phyloP scores from a whole-genome alignment of 768 basidiomycete species.

The Phylloporus rhodoxanthus region DNA sequence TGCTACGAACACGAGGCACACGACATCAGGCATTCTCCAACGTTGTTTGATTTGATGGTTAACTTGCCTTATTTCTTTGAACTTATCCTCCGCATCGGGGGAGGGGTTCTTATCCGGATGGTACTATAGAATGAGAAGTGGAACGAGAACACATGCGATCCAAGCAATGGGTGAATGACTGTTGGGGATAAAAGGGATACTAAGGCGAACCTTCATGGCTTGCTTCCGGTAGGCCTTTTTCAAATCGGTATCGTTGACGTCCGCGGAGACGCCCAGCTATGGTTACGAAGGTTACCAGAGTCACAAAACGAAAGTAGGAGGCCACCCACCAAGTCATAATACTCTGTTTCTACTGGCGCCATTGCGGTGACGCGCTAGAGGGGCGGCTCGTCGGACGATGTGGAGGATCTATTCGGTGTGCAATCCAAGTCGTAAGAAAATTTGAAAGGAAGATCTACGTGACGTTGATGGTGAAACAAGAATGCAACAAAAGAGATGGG shows the following conservation, averaged over 20 bases:
- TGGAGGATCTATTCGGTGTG: neutral
- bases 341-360: conserved; percentile 88
- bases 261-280: conserved; percentile 65
- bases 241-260: conserved; percentile 72
- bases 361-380: conserved; percentile 33
- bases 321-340: conserved; percentile 71
- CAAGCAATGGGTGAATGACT: neutral
- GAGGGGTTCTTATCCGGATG: conserved; percentile 95
- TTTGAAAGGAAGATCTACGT: neutral
- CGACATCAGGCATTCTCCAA: conserved; percentile 13
- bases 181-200: neutral
- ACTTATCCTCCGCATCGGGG: conserved; percentile 90
- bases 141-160: neutral
- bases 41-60: conserved; percentile 8
- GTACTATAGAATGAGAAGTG: conserved; percentile 46
- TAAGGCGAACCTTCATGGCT: conserved; percentile 74
- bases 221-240: conserved; percentile 95
- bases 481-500: neutral
- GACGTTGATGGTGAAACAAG: conserved; percentile 5
- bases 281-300: neutral
- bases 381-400: conserved; percentile 1
- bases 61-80: conserved; percentile 87
- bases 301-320: neutral
- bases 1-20: conserved; percentile 41
- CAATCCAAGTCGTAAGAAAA: neutral